Evolutionary conservation across 2,329 filamentous ascomycete species (phyloP).

Genomic region (Xylogone sp.): DNA sequence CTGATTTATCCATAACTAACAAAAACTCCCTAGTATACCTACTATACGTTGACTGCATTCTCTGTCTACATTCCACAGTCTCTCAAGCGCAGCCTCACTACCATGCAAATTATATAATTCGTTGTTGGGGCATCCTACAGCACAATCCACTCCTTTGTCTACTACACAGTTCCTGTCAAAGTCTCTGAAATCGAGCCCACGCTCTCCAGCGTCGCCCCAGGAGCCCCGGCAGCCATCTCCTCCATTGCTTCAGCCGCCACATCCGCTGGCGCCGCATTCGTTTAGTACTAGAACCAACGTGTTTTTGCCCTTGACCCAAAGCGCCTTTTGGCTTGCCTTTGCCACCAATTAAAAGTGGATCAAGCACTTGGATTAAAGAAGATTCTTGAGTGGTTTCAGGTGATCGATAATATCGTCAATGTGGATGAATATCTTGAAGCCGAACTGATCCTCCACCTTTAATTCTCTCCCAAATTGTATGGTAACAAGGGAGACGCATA

Average conservation of each 20-base stretch:
- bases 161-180: constrained; percentile 60
- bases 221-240: constrained; percentile 39
- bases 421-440: background rate
- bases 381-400: too few relatives aligned
- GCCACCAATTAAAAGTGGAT: too few relatives aligned
- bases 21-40: constrained; percentile 70
- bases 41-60: constrained; percentile 73
- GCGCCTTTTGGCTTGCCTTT: too few relatives aligned
- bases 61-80: constrained; percentile 53
- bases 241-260: constrained; percentile 37
- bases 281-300: too few relatives aligned
- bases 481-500: background rate
- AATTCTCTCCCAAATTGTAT: background rate
- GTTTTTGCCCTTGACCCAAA: too few relatives aligned
- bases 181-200: constrained; percentile 43
- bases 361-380: too few relatives aligned
- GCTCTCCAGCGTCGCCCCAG: constrained; percentile 31
- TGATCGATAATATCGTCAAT: too few relatives aligned
- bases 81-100: constrained; percentile 66
- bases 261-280: constrained; percentile 41
- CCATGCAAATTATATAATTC: constrained; percentile 69
- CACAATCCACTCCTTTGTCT: constrained; percentile 64
- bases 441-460: background rate
- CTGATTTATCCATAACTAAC: constrained; percentile 20
- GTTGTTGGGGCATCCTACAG: constrained; percentile 63